Base-by-base conservation (phyloP, 805 yeast species). In the Spathaspora hagerdaliae region DNA sequence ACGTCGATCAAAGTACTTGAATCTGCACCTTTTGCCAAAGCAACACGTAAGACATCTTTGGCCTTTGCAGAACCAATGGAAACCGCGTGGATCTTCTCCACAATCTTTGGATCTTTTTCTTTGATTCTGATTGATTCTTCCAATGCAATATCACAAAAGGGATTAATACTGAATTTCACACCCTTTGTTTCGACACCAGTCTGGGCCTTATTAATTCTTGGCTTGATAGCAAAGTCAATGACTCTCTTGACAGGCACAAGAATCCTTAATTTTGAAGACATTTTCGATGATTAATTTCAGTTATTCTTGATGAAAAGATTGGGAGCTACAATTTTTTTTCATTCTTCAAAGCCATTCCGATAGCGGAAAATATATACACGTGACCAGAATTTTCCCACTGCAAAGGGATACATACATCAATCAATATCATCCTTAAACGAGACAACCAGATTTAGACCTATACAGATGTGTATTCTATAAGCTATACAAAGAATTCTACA, bases 131-230 rank as follows among this genome's bases (percentile, higher is more conserved):
- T 72, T 0, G 98, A 96, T 65, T 94, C 99, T 68, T 94, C 99
- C 43, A 94, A 81, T 7, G 99, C 99, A 61, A 94, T 94, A 68
- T 94, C 99, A 69, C 96, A 94, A 67, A 94, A 94, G 46, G 99
- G 99, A 64, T 94, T 94, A 65, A 92, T 88, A 60, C 89, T 80
- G 74, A 85, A 90, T 70, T 92, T 92, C 54, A 88, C 87, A 47
- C 97, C 97, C 51, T 85, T 80, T 45, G 92, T 81, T 55, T 90
- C 96, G 41, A 87, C 82, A 6, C 94, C 96, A 9, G 89, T 84
- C 41, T 81, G 82, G 11, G 95, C 72, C 65, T 87, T 83, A 74
- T 90, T 90, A 66, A 92, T 84, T 58, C 97, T 78, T 39, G 99
- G 99, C 67, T 86, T 87, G 57, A 91, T 78, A 12, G 97, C 97